Conservation (phyloP, 148 eudicot genomes). For the Arbutus unedo region DNA sequence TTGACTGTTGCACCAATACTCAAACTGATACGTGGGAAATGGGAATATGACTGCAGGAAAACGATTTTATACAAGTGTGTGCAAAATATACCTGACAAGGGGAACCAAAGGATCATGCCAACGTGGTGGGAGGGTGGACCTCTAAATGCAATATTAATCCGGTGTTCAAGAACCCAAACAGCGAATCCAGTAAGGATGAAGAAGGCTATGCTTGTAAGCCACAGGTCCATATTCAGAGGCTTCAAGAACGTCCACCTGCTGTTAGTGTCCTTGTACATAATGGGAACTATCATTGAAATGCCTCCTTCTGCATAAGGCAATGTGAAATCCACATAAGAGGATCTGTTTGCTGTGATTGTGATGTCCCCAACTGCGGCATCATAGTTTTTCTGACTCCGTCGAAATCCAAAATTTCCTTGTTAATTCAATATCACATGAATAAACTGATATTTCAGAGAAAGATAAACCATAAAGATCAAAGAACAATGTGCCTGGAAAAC, state of each 20-base stretch:
- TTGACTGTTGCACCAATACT: too few relatives aligned
- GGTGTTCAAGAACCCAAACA: constrained; percentile 31
- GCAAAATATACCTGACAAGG: constrained; percentile 12
- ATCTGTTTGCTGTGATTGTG: background rate
- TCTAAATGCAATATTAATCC: constrained; percentile 16
- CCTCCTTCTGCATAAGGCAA: too few relatives aligned
- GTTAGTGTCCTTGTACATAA: constrained; percentile 8
- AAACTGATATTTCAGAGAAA: background rate
- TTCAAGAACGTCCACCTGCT: constrained; percentile 20
- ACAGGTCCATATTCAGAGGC: constrained; percentile 21
- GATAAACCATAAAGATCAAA: background rate
- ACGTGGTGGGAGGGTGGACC: constrained; percentile 25
- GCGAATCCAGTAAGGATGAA: constrained; percentile 24
- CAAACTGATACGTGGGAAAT: too few relatives aligned
- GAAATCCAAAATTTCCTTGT: background rate
- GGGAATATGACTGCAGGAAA: too few relatives aligned
- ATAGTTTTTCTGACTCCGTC: background rate
- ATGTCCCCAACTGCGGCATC: background rate
- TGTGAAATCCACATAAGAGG: constrained; percentile 26
- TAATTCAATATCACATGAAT: background rate
- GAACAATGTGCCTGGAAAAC: background rate
- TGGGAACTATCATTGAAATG: constrained; percentile 24
- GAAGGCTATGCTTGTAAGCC: constrained; percentile 23
- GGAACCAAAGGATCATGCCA: constrained; percentile 28
- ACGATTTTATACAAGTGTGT: too few relatives aligned